Conservation (phyloP, 768 basidiomycete genomes). For the Krasilnikovozyma curviuscula region DNA sequence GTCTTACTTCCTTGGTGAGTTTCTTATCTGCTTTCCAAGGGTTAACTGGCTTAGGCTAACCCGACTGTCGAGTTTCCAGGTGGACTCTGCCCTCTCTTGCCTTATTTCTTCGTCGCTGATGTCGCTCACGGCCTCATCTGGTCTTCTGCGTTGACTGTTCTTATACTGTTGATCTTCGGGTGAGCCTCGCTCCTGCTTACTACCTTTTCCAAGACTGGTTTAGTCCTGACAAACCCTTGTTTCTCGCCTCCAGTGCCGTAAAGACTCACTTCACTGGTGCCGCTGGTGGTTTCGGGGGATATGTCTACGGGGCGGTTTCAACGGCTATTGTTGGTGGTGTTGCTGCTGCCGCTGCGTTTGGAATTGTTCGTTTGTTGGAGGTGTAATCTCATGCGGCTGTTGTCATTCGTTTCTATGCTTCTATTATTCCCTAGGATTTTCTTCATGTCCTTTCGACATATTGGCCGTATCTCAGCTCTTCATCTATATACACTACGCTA, state of each 20-base stretch:
- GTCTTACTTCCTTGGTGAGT: conserved; percentile 27
- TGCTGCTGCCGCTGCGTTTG: too few species aligned
- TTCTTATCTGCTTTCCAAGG: too few species aligned
- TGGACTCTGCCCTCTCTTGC: conserved; percentile 75
- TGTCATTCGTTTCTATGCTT: too few species aligned
- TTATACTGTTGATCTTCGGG: conserved; percentile 10
- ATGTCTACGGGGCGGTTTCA: conserved; percentile 68
- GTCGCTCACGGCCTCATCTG: conserved; percentile 36
- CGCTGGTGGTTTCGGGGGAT: conserved; percentile 44
- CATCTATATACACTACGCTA: too few species aligned
- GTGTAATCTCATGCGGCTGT: too few species aligned
- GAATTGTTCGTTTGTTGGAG: too few species aligned
- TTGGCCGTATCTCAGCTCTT: too few species aligned
- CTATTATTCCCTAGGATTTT: too few species aligned
- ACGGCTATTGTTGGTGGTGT: conserved; percentile 77
- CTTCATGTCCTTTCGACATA: too few species aligned
- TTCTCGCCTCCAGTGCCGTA: conserved; percentile 76
- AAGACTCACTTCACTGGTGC: conserved; percentile 63
- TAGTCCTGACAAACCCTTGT: too few species aligned
- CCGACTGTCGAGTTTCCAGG: conserved; percentile 40
- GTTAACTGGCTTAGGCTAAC: neutral
- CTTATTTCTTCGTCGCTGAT: conserved; percentile 52
- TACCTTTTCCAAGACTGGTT: too few species aligned
- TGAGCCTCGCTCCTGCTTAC: conserved; percentile 44
- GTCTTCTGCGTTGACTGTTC: conserved; percentile 17